Base-by-base conservation (phyloP, 768 basidiomycete species). In the Steccherinum ochraceum region DNA sequence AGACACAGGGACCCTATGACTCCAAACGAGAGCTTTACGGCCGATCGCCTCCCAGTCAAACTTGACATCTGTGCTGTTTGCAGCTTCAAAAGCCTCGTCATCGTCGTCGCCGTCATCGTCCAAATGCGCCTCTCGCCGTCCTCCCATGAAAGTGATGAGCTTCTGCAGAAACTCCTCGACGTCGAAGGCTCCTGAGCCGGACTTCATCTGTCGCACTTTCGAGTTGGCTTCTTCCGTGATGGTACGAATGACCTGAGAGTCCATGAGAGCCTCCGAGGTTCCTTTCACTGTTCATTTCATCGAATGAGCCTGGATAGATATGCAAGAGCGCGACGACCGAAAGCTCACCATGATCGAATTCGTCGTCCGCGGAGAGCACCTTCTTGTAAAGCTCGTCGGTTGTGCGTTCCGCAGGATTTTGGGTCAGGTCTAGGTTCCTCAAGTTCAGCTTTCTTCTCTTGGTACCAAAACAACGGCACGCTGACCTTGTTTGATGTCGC, bases 121-220 rank as follows among this genome's bases (percentile, higher is more conserved):
- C 11, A 48, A 48, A 4, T 55, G 26, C 19, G 61, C 62, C 13
- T 64, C 69, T 46, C 80, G 74, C 27, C 75, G 71, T 4, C 88
- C 87, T 16, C 89, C 87, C 86, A 93, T 86, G 60, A 81, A 89
- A 12, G 70, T 76, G 44, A 86, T 71, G 27, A 93, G 72, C 59
- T 85, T 85, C 4, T 80, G 67, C 49, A 99, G 72, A 58, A 94
- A 97, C 50, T 97, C 93, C 56, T 95, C 92, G 39, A 89, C 72
- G 61, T 99, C 95, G 61, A 98, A 99, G 12, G 86, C 83, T 49
- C 89, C 88, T 0, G 81, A 80, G 48, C 89, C 91, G 0, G 90
- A 81, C 65, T 90, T 93, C 81, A 95, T 85, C 24, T 84, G 83
- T 24, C 90, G 87, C n/a, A 93, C 93, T 63, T 94, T 86, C 58